Base-by-base conservation (phyloP, 352 stramenopile genomes). In the Phytophthora sp. region DNA sequence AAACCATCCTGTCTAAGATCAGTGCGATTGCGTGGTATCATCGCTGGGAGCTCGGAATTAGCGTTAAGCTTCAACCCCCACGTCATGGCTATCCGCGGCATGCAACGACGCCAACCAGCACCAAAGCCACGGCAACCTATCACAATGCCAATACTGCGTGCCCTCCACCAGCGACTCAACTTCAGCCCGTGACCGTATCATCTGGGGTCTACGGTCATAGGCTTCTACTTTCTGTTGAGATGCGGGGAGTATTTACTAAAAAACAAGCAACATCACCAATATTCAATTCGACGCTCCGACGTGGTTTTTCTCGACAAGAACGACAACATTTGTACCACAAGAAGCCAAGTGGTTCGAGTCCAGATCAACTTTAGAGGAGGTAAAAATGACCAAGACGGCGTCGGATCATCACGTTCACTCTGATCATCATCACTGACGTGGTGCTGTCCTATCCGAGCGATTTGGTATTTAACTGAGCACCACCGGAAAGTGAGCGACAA, bases 1-100 rank as follows among this genome's bases (percentile, higher is more conserved):
- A 21, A 4, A 77, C 72, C 67, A 66, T 75, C 10, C 26, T 69
- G 52, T 71, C 61, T 68, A 77, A 75, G 27, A 50, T 74, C 31
- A 62, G 62, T 18, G 35, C 53, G 9, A 23, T 73, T 5, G 17
- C 57, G 24, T 77, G 69, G 59, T 58, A 63, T 75, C 67, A 77
- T 73, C 34, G 38, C 0, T 12, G 46, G 12, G 12, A 60, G 15
- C 18, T 11, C 15, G 72, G 68, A 3, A 69, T 65, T 44, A 49
- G 54, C 26, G 38, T 73, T 31, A 28, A 42, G 0, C 59, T 74
- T 5, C n/a, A 20, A 45, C 0, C 43, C 57, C 18, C 67, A 81
- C 43, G 24, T 18, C 1, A 39, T 77, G 31, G 56, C 68, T 23
- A 49, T 77, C 41, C 42, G 37, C 4, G 72, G 63, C 1, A 75